These are phyloP conservation scores for Escovopsis sp. DNA, from an alignment of 2,329 filamentous ascomycete species.

Conservation along the genomic window DNA sequence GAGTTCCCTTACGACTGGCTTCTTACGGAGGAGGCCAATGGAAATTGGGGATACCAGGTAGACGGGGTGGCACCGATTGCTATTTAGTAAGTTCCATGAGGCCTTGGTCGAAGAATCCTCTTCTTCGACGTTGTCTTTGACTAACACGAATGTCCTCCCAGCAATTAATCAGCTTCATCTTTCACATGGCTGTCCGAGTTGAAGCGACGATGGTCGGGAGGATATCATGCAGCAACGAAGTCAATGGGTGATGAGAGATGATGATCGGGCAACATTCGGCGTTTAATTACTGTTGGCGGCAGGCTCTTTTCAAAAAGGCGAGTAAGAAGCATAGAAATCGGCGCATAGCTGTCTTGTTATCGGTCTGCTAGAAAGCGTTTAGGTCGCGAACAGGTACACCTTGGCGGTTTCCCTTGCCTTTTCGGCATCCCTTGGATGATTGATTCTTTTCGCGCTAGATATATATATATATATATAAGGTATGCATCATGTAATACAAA, in stretches of 20 bases:
- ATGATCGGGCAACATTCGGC: no score
- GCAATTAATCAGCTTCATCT: constrained; percentile 16
- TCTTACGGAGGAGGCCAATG: constrained; percentile 75
- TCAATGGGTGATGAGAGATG: no score
- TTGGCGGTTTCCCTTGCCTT: no score
- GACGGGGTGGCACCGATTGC: constrained; percentile 92
- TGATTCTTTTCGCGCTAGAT: no score
- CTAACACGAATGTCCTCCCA: constrained; percentile 13
- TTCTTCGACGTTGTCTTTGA: no score
- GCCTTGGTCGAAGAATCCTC: constrained; percentile 2
- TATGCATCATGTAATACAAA: no score
- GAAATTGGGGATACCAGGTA: constrained; percentile 94
- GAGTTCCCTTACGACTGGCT: constrained; percentile 96
- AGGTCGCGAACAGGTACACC: no score
- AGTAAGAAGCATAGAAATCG: neutral
- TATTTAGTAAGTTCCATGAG: constrained; percentile 60
- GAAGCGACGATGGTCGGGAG: neutral
- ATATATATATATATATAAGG: no score
- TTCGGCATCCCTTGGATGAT: no score
- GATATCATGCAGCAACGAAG: neutral
- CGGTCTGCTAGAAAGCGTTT: neutral
- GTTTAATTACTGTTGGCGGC: no score
- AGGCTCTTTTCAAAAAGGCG: no score
- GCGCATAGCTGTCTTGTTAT: neutral
- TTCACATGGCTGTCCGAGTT: neutral